These are phyloP conservation scores for Mycena alexandri DNA, from an alignment of 768 basidiomycete species.

Conservation along the genomic window DNA sequence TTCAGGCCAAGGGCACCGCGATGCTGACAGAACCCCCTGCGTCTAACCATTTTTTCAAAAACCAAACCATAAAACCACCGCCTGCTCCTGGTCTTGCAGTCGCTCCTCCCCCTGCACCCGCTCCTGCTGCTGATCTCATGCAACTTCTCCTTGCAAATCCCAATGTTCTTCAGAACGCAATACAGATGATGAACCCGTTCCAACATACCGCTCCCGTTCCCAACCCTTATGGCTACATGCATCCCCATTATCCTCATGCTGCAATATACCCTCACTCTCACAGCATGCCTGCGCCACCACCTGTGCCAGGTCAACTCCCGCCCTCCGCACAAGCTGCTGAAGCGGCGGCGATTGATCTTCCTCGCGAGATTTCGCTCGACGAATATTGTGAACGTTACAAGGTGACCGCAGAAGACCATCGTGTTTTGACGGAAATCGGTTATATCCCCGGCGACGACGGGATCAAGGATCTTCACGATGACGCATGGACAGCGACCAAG, in stretches of 20 bases:
- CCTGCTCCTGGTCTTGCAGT: background rate
- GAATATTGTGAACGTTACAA: constrained; percentile 13
- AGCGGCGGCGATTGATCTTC: background rate
- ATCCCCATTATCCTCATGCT: too few species aligned
- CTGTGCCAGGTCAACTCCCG: background rate
- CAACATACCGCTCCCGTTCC: too few species aligned
- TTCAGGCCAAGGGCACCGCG: constrained; percentile 6
- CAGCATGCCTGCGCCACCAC: constrained; percentile 3
- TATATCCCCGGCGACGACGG: constrained; percentile 9
- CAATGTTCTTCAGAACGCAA: background rate
- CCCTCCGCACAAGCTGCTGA: background rate
- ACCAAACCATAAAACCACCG: constrained; percentile 9
- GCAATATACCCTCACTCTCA: background rate
- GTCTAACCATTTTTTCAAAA: constrained; percentile 13
- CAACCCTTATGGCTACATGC: background rate
- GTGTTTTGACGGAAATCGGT: constrained; percentile 5
- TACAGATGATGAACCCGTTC: too few species aligned
- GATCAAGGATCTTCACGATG: background rate
- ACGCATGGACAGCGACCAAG: background rate
- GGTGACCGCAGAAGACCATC: background rate
- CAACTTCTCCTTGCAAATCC: background rate
- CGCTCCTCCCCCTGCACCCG: background rate
- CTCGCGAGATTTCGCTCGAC: constrained; percentile 7
- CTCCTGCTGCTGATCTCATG: background rate
- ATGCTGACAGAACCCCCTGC: background rate